Conservation (phyloP, 2,329 filamentous ascomycete species). For the Macrophomina pseudophaseolina region DNA sequence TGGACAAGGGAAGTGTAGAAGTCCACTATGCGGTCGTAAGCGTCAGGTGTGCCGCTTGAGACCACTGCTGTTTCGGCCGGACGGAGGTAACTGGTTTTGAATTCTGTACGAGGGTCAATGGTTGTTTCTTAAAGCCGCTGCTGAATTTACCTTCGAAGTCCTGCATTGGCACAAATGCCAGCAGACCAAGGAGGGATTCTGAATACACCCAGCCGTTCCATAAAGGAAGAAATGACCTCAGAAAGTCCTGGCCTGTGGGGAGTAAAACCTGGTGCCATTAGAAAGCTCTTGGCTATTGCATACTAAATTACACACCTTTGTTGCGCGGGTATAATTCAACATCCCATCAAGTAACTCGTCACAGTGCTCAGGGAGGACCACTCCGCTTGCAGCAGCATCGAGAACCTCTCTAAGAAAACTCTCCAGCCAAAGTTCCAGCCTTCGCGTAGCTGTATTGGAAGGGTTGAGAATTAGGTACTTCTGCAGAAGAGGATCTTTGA, state of each 20-base stretch:
- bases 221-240: slow-evolving; percentile 41
- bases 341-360: slow-evolving; percentile 41
- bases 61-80: slow-evolving; percentile 50
- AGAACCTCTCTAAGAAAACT: slow-evolving; percentile 20
- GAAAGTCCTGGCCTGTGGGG: slow-evolving; percentile 39
- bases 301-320: slow-evolving; percentile 36
- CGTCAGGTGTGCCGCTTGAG: slow-evolving; percentile 43
- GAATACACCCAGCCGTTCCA: slow-evolving; percentile 44
- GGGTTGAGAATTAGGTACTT: slow-evolving; percentile 68
- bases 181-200: slow-evolving; percentile 59
- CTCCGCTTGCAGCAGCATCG: slow-evolving; percentile 27
- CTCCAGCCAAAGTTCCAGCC: slow-evolving; percentile 43
- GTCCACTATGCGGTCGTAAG: slow-evolving; percentile 64
- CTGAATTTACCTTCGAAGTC: slow-evolving; percentile 59
- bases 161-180: slow-evolving; percentile 52
- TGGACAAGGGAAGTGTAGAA: slow-evolving; percentile 72
- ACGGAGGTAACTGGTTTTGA: slow-evolving; percentile 45
- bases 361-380: slow-evolving; percentile 33
- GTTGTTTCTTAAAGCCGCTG: too few relatives aligned
- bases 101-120: slow-evolving; percentile 30
- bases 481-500: slow-evolving; percentile 77
- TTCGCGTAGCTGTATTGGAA: slow-evolving; percentile 34
- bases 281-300: slow-evolving; percentile 25
- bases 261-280: slow-evolving; percentile 36
- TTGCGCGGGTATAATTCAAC: slow-evolving; percentile 40